Evolutionary conservation across 352 stramenopile genomes (phyloP).

Genomic region (Pythium utonaiense): DNA sequence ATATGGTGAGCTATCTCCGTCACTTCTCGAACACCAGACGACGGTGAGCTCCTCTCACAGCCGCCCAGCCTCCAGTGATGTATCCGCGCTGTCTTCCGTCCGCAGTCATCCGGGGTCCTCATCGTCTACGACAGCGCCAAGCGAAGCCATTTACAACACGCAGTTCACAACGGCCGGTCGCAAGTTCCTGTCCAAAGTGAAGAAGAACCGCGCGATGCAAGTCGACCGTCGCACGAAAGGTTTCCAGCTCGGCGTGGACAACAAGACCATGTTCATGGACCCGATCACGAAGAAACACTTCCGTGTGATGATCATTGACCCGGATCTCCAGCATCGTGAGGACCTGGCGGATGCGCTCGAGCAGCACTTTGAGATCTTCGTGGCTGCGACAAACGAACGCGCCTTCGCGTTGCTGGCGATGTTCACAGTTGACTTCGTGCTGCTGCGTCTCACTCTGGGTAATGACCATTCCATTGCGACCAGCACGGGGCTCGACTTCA

Average conservation of each 20-base stretch:
- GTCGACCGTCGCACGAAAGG: conserved; percentile 61
- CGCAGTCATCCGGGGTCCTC: conserved; percentile 6
- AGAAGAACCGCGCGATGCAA: conserved; percentile 76
- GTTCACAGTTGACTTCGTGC: conserved; percentile 62
- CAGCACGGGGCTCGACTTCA: conserved; percentile 47
- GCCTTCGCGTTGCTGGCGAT: conserved; percentile 54
- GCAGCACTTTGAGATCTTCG: conserved; percentile 62
- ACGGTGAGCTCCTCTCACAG: not conserved
- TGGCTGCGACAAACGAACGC: conserved; percentile 58
- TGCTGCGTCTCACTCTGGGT: conserved; percentile 47
- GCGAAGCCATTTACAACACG: conserved; percentile 78
- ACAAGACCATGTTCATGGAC: conserved; percentile 43
- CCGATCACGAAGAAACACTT: conserved; percentile 59
- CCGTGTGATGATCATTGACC: conserved; percentile 60
- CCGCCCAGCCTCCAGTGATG: conserved; percentile 4
- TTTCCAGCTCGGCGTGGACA: conserved; percentile 50
- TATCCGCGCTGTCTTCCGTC: not conserved
- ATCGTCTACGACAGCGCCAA: conserved; percentile 22
- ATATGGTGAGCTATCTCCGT: too few species aligned
- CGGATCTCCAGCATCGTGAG: conserved; percentile 58
- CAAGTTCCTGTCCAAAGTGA: conserved; percentile 65
- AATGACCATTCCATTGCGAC: conserved; percentile 52
- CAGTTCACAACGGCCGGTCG: conserved; percentile 68
- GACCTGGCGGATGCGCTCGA: conserved; percentile 62
- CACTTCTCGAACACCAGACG: not conserved